Evolutionary conservation across 2,329 filamentous ascomycete genomes (phyloP), one percentile per base, ranked within the genome.

Genomic region (Cytospora leucostoma): DNA sequence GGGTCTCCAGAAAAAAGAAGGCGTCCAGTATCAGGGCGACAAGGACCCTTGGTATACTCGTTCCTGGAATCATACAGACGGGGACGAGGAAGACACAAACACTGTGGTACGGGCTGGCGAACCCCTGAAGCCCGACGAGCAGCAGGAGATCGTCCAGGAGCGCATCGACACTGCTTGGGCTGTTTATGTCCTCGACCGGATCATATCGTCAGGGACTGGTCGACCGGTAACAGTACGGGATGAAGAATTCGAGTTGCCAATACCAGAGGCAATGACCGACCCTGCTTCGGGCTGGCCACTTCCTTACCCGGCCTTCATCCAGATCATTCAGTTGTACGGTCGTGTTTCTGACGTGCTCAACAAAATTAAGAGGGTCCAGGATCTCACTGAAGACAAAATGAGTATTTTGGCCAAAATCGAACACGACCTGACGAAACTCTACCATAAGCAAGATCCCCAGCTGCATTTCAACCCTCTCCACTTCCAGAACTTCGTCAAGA

Each of bases 141-240:
- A 84, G 74, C 82, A 78, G 67, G 88, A 85, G 70, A 84, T 91
- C 4, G 92, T 96, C 69, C 87, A 92, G 67, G 92, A 96, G 71
- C 85, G 91, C 17, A 88, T 92, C 51, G 91, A 96, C 70, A 94
- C 92, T 0, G 93, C 96, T 68, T 97, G 92, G 92, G 88, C 91
- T 4, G 89, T 96, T 12, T 96, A 96, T 74, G 89, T 96, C 67
- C 83, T 96, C 1, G 92, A 97, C 70, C 84, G 92, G 21, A 89
- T 94, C 66, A 94, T 96, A 33, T 96, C 92, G 0, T 94, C 91
- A 0, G 92, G 92, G 0, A 95, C 92, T 0, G 93, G 93, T 11
- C 83, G 92, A 17, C 89, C 92, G 0, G 92, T 94, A 12, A 96
- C 92, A 0, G 82, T 96, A 35, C 87, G 89, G 56, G 91, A 96